Percentiles rank a stretch among this genome's conserved stretches.
These are phyloP conservation scores for Blastobotrys proliferans DNA, from an alignment of 1,139 yeast genomes.

Conservation along the genomic window DNA sequence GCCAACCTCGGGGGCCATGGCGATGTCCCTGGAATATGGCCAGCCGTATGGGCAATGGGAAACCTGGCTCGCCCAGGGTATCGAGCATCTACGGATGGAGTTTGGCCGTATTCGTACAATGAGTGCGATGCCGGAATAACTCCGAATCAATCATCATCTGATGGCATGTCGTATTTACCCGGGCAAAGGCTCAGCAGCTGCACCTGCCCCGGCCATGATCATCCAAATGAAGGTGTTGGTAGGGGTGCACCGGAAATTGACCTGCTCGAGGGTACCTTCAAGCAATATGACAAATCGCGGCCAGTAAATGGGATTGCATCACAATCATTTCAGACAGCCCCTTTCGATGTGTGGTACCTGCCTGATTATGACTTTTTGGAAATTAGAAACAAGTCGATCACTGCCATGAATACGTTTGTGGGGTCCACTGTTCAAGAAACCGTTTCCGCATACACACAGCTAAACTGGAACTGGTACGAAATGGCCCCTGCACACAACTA, in stretches of 20 bases:
- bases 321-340: slow-evolving; percentile 80
- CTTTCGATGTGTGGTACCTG: slow-evolving; percentile 79
- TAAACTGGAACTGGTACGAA: slow-evolving; percentile 75
- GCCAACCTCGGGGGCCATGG: slow-evolving; percentile 72
- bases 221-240: slow-evolving; percentile 74
- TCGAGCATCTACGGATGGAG: slow-evolving; percentile 73
- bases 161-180: slow-evolving; percentile 73
- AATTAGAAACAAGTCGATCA: slow-evolving; percentile 54
- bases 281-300: slow-evolving; percentile 39
- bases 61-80: slow-evolving; percentile 83
- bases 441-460: slow-evolving; percentile 64
- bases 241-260: slow-evolving; percentile 92
- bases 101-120: slow-evolving; percentile 86
- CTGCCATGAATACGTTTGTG: slow-evolving; percentile 68
- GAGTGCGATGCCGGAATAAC: slow-evolving; percentile 85
- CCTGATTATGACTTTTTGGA: slow-evolving; percentile 74
- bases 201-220: slow-evolving; percentile 71
- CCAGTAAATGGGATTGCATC: slow-evolving; percentile 59
- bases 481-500: slow-evolving; percentile 18
- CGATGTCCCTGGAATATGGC: slow-evolving; percentile 74
- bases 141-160: slow-evolving; percentile 79
- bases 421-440: slow-evolving; percentile 91
- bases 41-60: slow-evolving; percentile 87
- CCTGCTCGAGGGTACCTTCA: slow-evolving; percentile 69
- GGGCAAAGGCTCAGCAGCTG: slow-evolving; percentile 71